Conservation (phyloP, 805 yeast genomes). For the Lipomyces spencermartinsiae region DNA sequence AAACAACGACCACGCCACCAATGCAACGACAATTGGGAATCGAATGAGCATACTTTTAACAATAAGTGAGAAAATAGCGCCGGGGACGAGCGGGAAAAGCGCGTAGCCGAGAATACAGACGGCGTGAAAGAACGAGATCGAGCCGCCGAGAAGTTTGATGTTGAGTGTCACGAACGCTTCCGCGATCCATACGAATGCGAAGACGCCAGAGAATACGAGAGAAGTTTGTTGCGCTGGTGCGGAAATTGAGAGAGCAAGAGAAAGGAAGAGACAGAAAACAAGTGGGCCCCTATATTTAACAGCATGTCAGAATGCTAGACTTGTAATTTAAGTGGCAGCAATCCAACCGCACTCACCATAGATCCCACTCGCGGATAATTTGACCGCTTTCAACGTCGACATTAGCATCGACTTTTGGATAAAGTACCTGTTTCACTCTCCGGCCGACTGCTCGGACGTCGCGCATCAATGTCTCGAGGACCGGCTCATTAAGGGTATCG, state of each 20-base stretch:
- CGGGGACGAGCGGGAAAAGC: conserved; percentile 66
- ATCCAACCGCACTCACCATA: conserved; percentile 43
- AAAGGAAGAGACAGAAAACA: conserved; percentile 61
- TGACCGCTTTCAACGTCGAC: conserved; percentile 40
- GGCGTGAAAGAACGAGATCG: conserved; percentile 70
- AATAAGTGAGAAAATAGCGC: conserved; percentile 57
- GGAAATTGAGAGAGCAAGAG: conserved; percentile 56
- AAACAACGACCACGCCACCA: conserved; percentile 67
- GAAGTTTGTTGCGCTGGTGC: conserved; percentile 55
- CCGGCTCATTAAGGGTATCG: conserved; percentile 76
- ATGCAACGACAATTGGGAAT: conserved; percentile 53
- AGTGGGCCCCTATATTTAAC: conserved; percentile 66
- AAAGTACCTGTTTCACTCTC: conserved; percentile 52
- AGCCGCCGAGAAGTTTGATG: conserved; percentile 66
- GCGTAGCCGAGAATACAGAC: conserved; percentile 74
- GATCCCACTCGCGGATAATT: conserved; percentile 59
- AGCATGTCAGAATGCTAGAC: background rate
- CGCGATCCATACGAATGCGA: conserved; percentile 68
- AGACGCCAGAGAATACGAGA: conserved; percentile 67
- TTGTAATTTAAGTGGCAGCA: background rate
- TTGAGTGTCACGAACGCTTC: conserved; percentile 66
- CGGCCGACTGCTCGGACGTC: conserved; percentile 55
- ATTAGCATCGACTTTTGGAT: conserved; percentile 46
- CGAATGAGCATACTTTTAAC: conserved; percentile 58
- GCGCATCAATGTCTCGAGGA: conserved; percentile 58